These are phyloP conservation scores for Saturnispora hagleri DNA, from an alignment of 805 yeast genomes.

Conservation along the genomic window DNA sequence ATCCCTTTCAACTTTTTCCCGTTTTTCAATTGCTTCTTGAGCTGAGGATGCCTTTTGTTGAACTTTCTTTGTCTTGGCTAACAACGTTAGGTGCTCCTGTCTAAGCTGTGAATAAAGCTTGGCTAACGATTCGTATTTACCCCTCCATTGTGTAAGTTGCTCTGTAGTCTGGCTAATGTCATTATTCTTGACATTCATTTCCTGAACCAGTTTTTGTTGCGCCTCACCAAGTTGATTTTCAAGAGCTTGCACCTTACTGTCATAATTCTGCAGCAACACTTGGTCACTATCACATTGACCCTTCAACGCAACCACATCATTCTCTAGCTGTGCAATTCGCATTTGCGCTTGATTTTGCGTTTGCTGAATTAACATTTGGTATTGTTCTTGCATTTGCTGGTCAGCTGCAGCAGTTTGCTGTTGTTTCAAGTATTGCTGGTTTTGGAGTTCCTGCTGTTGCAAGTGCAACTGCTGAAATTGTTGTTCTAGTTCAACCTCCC, in stretches of 20 bases:
- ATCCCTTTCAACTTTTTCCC: constrained; percentile 75
- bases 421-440: constrained; percentile 64
- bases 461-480: constrained; percentile 54
- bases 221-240: constrained; percentile 62
- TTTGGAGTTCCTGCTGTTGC: constrained; percentile 56
- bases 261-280: constrained; percentile 76
- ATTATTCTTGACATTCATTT: constrained; percentile 68
- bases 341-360: constrained; percentile 68
- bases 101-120: constrained; percentile 84
- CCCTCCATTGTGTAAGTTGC: constrained; percentile 70
- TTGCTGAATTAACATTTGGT: constrained; percentile 58
- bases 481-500: constrained; percentile 40
- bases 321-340: constrained; percentile 70
- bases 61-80: constrained; percentile 67
- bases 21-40: constrained; percentile 78
- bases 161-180: constrained; percentile 59
- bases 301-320: constrained; percentile 63
- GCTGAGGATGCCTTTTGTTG: constrained; percentile 85
- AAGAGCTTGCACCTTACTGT: constrained; percentile 69
- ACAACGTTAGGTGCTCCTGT: constrained; percentile 77
- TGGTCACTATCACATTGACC: constrained; percentile 86
- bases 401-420: constrained; percentile 65
- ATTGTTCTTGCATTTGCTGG: constrained; percentile 62
- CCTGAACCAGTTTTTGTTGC: constrained; percentile 59
- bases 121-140: constrained; percentile 82